Percentiles rank a stretch among this genome's conserved stretches.
These are phyloP conservation scores for Podaxis sp. DNA, from an alignment of 768 basidiomycete genomes.

Conservation along the genomic window DNA sequence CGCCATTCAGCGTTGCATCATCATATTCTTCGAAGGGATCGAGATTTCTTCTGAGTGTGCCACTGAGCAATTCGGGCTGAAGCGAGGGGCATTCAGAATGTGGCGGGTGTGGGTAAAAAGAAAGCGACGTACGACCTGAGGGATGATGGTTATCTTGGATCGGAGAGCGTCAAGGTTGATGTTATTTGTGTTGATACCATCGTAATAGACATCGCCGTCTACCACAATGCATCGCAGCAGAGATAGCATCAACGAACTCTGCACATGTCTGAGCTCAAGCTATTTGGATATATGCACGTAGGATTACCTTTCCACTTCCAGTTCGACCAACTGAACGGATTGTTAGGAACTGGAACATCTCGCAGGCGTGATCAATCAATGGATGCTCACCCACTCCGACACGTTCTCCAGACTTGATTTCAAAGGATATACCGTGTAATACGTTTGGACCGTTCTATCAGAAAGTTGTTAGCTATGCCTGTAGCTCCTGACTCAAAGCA, in stretches of 20 bases:
- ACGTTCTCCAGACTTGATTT: constrained; percentile 55
- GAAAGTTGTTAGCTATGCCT: background rate
- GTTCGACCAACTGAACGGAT: constrained; percentile 23
- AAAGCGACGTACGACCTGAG: constrained; percentile 26
- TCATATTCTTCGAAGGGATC: constrained; percentile 61
- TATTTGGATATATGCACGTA: background rate
- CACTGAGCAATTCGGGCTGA: constrained; percentile 50
- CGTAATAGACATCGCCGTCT: constrained; percentile 51
- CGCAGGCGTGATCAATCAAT: background rate
- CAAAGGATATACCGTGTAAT: constrained; percentile 48
- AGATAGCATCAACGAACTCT: constrained; percentile 38
- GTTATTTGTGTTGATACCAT: constrained; percentile 42
- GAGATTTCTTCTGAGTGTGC: constrained; percentile 58
- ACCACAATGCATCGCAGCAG: constrained; percentile 54
- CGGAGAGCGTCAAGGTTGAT: constrained; percentile 56
- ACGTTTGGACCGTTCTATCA: constrained; percentile 41
- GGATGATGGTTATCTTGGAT: constrained; percentile 58
- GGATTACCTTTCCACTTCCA: constrained; percentile 25
- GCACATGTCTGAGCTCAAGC: background rate
- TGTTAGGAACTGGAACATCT: background rate
- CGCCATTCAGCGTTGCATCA: constrained; percentile 38
- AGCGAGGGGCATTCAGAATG: background rate
- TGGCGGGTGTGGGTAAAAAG: no score
- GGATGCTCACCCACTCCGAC: constrained; percentile 40
- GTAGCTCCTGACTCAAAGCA: background rate